Evolutionary conservation across 106 monocot species (phyloP), one percentile per base, ranked within the genome.

Genomic region (Apostasia ramifera): DNA sequence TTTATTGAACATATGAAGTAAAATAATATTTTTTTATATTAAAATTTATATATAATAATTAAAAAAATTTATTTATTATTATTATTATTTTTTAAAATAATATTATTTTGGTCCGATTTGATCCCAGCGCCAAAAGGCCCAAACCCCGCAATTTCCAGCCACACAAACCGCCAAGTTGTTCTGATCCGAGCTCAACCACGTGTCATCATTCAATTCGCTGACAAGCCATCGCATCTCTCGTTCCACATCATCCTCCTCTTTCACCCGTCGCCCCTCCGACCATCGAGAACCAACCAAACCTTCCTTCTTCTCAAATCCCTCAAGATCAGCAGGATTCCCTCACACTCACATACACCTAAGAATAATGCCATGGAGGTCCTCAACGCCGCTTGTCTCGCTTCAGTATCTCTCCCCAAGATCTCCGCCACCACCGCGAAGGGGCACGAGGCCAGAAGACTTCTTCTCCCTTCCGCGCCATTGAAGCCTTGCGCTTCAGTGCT

Each of bases 351-450:
- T n/a, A 50, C 4, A 8, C 42, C 11, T 1, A 14, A 67, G 41
- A 73, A 80, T 74, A 73, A 82, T 82, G 81, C 87, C 70, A 97
- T 97, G 97, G 77, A 87, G 71, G 92, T 92, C 70, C 83, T 89
- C 78, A 89, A 78, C 57, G 86, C 80, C 26, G 78, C 93, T 50
- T 74, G 77, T 1, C 46, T 86, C 4, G 59, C 77, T 1, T 82
- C 89, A 44, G 15, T 78, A 63, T 68, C 84, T 12, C 77, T 84
- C 63, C 78, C 78, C 66, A 83, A 72, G 69, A 44, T 48, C 60
- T 7, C 59, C 50, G 1, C 13, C 62, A 52, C 55, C 68, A 13
- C 60, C 1, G 76, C 73, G 44, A 78, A 61, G 46, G 77, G 57
- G 47, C 8, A 69, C 60, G 77, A 85, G 14, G 63, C 70, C 55